A percentile compares a stretch with the other conserved stretches of the same genome.
phyloP scores from a whole-genome alignment of 257 asterid species.

The Solanum bulbocastanum region DNA sequence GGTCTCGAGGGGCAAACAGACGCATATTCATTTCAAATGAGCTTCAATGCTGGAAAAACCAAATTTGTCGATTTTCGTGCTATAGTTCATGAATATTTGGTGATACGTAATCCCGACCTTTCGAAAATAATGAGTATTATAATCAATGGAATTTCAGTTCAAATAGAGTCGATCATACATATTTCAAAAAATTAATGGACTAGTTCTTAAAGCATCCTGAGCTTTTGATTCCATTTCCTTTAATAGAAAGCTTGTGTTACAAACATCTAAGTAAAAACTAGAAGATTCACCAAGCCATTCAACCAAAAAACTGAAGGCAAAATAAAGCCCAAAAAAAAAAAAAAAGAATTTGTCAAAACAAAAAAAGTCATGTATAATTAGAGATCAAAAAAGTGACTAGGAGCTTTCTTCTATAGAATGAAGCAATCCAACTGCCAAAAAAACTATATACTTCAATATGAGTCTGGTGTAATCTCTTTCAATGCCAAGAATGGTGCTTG shows the following conservation, averaged over 20 bases:
- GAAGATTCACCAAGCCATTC: not conserved
- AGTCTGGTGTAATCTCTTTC: not conserved
- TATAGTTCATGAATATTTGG: no score
- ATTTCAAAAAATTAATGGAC: not conserved
- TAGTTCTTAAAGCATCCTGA: not conserved
- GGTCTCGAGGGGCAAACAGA: no score
- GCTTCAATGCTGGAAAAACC: no score
- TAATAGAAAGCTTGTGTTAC: not conserved
- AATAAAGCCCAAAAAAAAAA: not conserved
- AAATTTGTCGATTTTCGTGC: no score
- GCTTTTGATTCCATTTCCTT: not conserved
- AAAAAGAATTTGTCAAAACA: not conserved
- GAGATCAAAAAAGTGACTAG: not conserved
- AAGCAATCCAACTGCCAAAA: not conserved
- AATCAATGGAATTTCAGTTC: no score
- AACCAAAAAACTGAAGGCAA: not conserved
- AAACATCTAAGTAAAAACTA: not conserved
- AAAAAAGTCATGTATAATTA: not conserved
- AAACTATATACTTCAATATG: not conserved
- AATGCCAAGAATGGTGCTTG: not conserved
- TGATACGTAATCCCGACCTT: not conserved
- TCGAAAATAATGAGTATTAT: not conserved
- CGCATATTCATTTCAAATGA: no score
- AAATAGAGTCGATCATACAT: not conserved
- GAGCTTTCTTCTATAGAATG: not conserved